These are phyloP conservation scores for Botryotinia narcissicola DNA, from an alignment of 2,329 filamentous ascomycete species.

Conservation along the genomic window DNA sequence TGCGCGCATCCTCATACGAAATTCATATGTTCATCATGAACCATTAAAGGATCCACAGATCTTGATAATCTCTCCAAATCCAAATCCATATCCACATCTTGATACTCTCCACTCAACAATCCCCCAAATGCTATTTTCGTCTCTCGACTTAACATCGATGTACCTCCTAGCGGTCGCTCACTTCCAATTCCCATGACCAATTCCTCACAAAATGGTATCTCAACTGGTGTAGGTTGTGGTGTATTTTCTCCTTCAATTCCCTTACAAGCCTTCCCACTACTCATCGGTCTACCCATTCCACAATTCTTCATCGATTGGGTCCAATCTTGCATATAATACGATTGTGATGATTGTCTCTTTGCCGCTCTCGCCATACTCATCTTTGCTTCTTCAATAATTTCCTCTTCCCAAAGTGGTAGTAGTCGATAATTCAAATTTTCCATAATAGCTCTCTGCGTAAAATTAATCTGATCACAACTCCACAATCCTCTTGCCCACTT, in stretches of 20 bases:
- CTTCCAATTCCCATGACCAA: background rate
- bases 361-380: constrained; percentile 63
- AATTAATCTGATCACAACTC: constrained; percentile 61
- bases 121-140: constrained; percentile 12
- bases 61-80: background rate
- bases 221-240: constrained; percentile 13
- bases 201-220: constrained; percentile 1
- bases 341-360: constrained; percentile 10
- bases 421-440: constrained; percentile 63
- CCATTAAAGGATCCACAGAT: background rate
- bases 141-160: constrained; percentile 11
- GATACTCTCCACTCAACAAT: background rate
- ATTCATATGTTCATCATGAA: background rate
- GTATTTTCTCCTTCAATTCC: constrained; percentile 14
- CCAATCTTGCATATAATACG: constrained; percentile 17
- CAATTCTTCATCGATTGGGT: constrained; percentile 4
- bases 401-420: constrained; percentile 56
- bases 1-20: background rate
- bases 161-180: background rate
- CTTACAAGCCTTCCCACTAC: constrained; percentile 12
- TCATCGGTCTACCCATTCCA: background rate
- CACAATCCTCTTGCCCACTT: constrained; percentile 56
- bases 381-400: constrained; percentile 57
- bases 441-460: constrained; percentile 62
- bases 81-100: background rate